Conservation (phyloP, 2,329 filamentous ascomycete species). For the Ceratocystiopsis brevicomis region DNA sequence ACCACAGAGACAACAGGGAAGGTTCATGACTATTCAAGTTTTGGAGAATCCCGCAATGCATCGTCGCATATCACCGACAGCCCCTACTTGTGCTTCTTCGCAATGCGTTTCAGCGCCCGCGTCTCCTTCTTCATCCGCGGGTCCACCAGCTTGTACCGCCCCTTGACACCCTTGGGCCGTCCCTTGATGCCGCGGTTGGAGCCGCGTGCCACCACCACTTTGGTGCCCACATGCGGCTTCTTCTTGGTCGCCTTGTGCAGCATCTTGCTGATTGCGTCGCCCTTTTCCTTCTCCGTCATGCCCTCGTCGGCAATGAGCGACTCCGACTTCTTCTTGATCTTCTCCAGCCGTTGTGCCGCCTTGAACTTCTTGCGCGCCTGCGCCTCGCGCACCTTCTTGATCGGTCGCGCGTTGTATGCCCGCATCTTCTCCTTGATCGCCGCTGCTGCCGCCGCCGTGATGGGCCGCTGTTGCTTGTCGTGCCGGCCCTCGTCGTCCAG, state of each 20-base stretch:
- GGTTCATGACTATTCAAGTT: neutral
- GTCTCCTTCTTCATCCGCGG: slow-evolving; percentile 92
- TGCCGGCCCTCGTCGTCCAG: slow-evolving; percentile 77
- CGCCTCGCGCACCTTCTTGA: slow-evolving; percentile 97
- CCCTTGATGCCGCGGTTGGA: slow-evolving; percentile 71
- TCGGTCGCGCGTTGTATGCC: slow-evolving; percentile 83
- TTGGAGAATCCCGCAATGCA: too few relatives aligned
- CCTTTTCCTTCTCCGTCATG: slow-evolving; percentile 92
- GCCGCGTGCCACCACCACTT: slow-evolving; percentile 75
- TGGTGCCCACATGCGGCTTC: slow-evolving; percentile 67
- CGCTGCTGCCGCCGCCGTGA: slow-evolving; percentile 69
- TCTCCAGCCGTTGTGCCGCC: slow-evolving; percentile 76
- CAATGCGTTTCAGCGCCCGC: slow-evolving; percentile 59
- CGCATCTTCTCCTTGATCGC: slow-evolving; percentile 92
- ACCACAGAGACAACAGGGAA: neutral
- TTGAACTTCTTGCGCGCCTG: slow-evolving; percentile 96
- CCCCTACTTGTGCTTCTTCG: slow-evolving; percentile 41
- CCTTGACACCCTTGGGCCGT: slow-evolving; percentile 70
- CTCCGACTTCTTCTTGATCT: slow-evolving; percentile 93
- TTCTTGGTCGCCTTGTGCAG: slow-evolving; percentile 69
- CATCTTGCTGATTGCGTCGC: slow-evolving; percentile 60
- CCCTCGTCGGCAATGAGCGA: slow-evolving; percentile 74
- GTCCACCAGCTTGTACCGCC: slow-evolving; percentile 94
- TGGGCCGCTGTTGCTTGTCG: slow-evolving; percentile 71
- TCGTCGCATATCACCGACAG: too few relatives aligned